These are phyloP conservation scores for Scedosporium boydii DNA, from an alignment of 2,329 filamentous ascomycete genomes.

Conservation along the genomic window DNA sequence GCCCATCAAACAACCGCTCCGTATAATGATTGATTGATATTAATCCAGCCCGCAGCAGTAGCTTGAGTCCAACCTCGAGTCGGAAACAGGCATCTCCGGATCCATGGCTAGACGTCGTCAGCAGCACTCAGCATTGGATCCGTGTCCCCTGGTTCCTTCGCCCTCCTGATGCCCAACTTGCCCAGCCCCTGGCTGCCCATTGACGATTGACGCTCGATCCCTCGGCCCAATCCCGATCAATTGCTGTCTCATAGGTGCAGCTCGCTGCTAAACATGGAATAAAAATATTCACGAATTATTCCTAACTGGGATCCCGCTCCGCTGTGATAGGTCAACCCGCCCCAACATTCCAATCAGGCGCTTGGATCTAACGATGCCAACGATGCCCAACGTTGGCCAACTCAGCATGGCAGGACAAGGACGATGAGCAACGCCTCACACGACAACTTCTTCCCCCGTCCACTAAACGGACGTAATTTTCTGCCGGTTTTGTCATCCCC, in stretches of 20 bases:
- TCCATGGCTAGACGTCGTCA: too few relatives aligned
- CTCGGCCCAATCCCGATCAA: background rate
- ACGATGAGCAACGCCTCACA: background rate
- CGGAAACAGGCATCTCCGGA: too few relatives aligned
- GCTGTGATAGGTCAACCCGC: background rate
- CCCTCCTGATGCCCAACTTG: background rate
- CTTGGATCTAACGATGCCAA: background rate
- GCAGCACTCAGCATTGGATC: background rate
- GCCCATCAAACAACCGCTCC: background rate
- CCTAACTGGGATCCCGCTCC: background rate
- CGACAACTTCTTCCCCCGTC: background rate
- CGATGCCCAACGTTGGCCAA: conserved; percentile 3
- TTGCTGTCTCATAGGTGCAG: background rate
- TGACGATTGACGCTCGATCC: background rate
- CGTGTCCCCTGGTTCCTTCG: background rate
- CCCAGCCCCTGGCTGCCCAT: background rate
- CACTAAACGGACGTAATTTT: too few relatives aligned
- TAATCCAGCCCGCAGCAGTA: too few relatives aligned
- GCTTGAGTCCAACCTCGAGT: too few relatives aligned
- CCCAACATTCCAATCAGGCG: background rate
- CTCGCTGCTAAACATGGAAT: background rate
- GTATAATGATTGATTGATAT: background rate
- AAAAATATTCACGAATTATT: background rate
- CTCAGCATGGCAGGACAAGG: background rate
- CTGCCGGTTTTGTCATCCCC: too few relatives aligned